These are phyloP conservation scores for Paxillus rubicundulus DNA, from an alignment of 768 basidiomycete species.

Conservation along the genomic window DNA sequence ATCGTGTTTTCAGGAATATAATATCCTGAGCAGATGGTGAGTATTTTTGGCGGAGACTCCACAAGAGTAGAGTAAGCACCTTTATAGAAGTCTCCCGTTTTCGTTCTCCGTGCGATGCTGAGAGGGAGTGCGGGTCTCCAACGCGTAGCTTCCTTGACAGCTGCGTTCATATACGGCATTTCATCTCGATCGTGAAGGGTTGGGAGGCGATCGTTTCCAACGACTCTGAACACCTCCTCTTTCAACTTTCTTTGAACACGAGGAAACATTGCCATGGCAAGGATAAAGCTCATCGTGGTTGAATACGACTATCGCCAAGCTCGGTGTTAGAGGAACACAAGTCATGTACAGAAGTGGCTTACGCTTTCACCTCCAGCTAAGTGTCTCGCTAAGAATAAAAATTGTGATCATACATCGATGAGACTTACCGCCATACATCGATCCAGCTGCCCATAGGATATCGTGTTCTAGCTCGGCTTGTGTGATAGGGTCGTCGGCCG, in stretches of 20 bases:
- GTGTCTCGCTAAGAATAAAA: no score
- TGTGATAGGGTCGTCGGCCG: constrained; percentile 1
- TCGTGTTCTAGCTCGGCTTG: constrained; percentile 7
- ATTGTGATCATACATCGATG: neutral
- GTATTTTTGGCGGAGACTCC: no score
- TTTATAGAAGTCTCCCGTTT: constrained; percentile 8
- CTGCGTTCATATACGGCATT: constrained; percentile 53
- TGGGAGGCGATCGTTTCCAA: constrained; percentile 48
- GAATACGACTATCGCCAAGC: constrained; percentile 12
- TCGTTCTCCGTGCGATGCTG: constrained; percentile 12
- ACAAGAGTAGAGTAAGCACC: constrained; percentile 2
- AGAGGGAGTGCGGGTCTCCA: constrained; percentile 12
- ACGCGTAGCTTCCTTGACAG: constrained; percentile 28
- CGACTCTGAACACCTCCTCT: constrained; percentile 48
- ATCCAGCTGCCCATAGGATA: constrained; percentile 16
- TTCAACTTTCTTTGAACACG: constrained; percentile 53
- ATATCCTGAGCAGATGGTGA: neutral
- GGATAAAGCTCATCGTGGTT: constrained; percentile 16
- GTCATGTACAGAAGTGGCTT: neutral
- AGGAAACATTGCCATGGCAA: constrained; percentile 21
- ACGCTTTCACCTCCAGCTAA: constrained; percentile 9
- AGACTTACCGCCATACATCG: constrained; percentile 18
- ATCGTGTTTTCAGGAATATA: constrained; percentile 12
- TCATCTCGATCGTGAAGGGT: constrained; percentile 26
- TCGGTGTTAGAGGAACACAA: neutral